These are phyloP conservation scores for Phytophthora vignae DNA, from an alignment of 352 stramenopile genomes.

Conservation along the genomic window DNA sequence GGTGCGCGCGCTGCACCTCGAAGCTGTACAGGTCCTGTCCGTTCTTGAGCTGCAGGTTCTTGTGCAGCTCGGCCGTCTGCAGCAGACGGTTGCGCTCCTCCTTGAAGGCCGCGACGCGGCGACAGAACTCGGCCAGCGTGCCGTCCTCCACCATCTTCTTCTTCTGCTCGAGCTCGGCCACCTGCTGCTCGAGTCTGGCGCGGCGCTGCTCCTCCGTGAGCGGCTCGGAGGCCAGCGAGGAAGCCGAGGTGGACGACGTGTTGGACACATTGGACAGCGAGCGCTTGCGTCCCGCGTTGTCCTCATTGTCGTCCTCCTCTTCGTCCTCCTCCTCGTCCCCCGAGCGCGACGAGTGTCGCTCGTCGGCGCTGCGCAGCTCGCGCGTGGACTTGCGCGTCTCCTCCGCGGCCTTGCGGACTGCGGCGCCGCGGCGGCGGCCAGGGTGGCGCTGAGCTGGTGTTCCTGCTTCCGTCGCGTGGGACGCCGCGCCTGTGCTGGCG, in stretches of 20 bases:
- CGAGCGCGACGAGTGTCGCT: slow-evolving; percentile 35
- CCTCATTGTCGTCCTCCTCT: slow-evolving; percentile 30
- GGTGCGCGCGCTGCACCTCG: slow-evolving; percentile 72
- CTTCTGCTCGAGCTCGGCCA: slow-evolving; percentile 84
- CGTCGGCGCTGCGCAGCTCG: slow-evolving; percentile 29
- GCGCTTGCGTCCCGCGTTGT: slow-evolving; percentile 42
- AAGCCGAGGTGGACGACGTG: slow-evolving; percentile 59
- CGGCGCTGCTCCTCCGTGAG: slow-evolving; percentile 47
- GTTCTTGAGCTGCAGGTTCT: slow-evolving; percentile 89
- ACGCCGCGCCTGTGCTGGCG: slow-evolving; percentile 42
- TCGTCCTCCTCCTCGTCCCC: slow-evolving; percentile 40
- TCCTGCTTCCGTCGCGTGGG: slow-evolving; percentile 16
- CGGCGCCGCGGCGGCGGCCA: slow-evolving; percentile 31
- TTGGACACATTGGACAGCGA: slow-evolving; percentile 78
- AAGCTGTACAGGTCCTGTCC: slow-evolving; percentile 81
- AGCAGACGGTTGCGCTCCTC: slow-evolving; percentile 79
- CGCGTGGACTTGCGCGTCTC: slow-evolving; percentile 9
- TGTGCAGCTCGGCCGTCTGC: slow-evolving; percentile 81
- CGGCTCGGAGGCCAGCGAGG: slow-evolving; percentile 57
- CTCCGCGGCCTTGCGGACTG: slow-evolving; percentile 14
- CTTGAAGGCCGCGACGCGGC: slow-evolving; percentile 85
- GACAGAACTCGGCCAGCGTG: slow-evolving; percentile 83
- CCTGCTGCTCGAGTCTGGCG: slow-evolving; percentile 55
- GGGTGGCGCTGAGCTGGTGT: slow-evolving; percentile 21
- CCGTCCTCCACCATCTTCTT: slow-evolving; percentile 87